Evolutionary conservation across 768 basidiomycete genomes (phyloP), one percentile per base, ranked within the genome.

Genomic region (Termitomyces sp.): DNA sequence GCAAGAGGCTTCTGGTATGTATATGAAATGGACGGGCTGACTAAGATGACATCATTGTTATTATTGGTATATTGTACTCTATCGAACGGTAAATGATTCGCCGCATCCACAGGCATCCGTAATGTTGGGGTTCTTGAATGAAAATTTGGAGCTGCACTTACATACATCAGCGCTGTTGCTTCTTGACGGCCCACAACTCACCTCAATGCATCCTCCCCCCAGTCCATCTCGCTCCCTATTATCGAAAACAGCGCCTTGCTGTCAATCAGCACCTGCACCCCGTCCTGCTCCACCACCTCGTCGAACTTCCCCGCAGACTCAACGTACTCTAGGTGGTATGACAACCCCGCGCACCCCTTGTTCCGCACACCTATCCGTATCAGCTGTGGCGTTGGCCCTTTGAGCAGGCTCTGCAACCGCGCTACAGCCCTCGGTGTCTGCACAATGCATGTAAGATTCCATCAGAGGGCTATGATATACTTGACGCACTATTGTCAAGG

Each of bases 171-270:
- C 20, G 25, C 25, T 25, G 25, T 25, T 25, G 25, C 25, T 25
- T 25, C 25, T 25, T 1, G 25, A 25, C 25, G 25, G 38, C 37
- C 25, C 31, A 45, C 15, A 12, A 71, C 78, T 52, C 56, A 85
- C 88, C 94, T 96, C 47, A 99, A 77, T 37, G 86, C 74, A 72
- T 96, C 94, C 77, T 98, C 97, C 62, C 86, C 83, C 97, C 97
- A 99, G 71, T 96, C 94, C 97, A 99, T 99, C 81, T 92, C 92
- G 73, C 94, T 96, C 54, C 97, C 97, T 63, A 99, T 97, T 67
- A 99, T 97, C 61, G 92, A 94, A 72, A 99, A 98, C 65, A 99
- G 76, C 31, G 97, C 97, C 74, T 96, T 98, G 71, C 88, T 90
- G 77, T 99, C 97, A 72, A 98, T 94, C 63, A 98, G 79, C 49